Conservation (phyloP, 257 asterid species). For the Paulownia fortunei region DNA sequence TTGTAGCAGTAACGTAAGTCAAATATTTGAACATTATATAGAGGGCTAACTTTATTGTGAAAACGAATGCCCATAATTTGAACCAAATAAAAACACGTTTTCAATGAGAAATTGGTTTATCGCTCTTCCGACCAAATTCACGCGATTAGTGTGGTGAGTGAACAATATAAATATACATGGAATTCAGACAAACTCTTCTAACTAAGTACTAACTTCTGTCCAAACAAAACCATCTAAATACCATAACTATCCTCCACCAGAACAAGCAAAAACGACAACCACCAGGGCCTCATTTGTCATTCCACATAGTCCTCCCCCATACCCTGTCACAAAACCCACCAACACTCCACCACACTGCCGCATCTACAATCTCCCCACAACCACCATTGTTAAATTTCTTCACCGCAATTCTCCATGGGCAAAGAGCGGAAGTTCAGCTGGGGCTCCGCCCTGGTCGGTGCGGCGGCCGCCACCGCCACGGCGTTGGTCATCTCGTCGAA, state of each 20-base stretch:
- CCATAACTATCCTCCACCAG: conserved; percentile 25
- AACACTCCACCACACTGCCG: not conserved
- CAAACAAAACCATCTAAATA: not conserved
- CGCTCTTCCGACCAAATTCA: not conserved
- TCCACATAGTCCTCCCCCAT: not conserved
- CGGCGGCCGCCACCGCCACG: conserved; percentile 70
- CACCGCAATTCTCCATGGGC: conserved; percentile 33
- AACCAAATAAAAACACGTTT: not conserved
- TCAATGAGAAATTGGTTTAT: not conserved
- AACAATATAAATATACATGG: not conserved
- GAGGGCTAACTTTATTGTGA: not conserved
- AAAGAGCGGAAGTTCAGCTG: conserved; percentile 66
- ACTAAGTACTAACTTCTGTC: not conserved
- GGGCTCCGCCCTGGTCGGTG: conserved; percentile 86
- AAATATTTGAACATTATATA: not conserved
- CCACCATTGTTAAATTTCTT: no score
- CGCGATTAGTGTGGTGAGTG: not conserved
- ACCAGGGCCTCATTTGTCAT: conserved; percentile 1
- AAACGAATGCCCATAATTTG: not conserved
- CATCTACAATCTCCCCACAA: not conserved
- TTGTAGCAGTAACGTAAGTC: not conserved
- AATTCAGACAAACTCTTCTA: not conserved
- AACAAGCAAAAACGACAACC: not conserved
- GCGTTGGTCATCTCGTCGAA: conserved; percentile 48
- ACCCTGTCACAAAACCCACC: not conserved